Conservation (phyloP, 805 yeast species). For the Jamesozyma rosinii region DNA sequence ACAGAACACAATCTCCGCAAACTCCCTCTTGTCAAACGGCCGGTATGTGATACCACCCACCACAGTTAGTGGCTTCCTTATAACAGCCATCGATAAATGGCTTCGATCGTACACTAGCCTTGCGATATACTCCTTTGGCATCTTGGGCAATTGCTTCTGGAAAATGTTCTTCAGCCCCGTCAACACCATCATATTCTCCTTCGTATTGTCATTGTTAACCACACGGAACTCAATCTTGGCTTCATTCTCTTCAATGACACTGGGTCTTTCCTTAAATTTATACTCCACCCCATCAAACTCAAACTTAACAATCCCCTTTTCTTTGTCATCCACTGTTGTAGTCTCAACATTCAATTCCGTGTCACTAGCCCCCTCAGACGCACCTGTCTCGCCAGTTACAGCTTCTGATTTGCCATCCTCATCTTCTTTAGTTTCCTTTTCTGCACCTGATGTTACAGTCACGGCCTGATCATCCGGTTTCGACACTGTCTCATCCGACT, state of each 20-base stretch:
- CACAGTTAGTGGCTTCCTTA: constrained; percentile 84
- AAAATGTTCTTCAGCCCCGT: constrained; percentile 94
- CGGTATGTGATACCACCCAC: constrained; percentile 97
- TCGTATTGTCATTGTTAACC: constrained; percentile 86
- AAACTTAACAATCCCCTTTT: constrained; percentile 32
- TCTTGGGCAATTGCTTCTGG: constrained; percentile 94
- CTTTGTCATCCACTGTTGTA: constrained; percentile 5
- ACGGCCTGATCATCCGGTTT: not conserved
- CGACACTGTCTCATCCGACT: not conserved
- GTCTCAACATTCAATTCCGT: constrained; percentile 4
- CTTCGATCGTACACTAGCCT: constrained; percentile 88
- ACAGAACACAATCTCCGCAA: constrained; percentile 97
- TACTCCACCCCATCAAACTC: constrained; percentile 65
- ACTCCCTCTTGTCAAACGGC: constrained; percentile 81
- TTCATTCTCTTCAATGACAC: constrained; percentile 87
- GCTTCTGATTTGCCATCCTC: not conserved
- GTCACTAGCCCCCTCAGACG: not conserved
- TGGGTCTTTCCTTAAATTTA: constrained; percentile 83
- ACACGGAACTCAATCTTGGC: constrained; percentile 92
- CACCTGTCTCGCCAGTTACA: not conserved
- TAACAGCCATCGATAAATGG: constrained; percentile 93
- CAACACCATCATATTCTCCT: constrained; percentile 79
- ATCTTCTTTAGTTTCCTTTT: not conserved
- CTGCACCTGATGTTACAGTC: not conserved
- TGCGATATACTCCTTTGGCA: constrained; percentile 96